Evolutionary conservation across 305 asterid genomes (phyloP).

Genomic region (Galium porrigens): DNA sequence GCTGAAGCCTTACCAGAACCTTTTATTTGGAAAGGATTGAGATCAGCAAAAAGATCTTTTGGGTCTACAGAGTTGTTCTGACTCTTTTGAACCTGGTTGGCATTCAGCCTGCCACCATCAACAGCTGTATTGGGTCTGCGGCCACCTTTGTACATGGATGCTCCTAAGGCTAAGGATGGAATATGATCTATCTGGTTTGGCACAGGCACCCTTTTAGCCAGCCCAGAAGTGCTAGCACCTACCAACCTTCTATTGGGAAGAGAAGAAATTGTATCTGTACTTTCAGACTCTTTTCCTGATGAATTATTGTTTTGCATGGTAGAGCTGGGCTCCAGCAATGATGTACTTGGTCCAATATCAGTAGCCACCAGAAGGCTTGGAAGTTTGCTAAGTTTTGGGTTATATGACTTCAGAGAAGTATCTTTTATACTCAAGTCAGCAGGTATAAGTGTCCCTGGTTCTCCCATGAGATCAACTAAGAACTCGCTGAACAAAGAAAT

Average conservation of each 20-base stretch:
- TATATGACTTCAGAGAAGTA: constrained; percentile 39
- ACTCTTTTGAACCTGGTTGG: constrained; percentile 55
- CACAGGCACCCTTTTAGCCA: constrained; percentile 29
- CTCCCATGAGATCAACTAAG: constrained; percentile 99
- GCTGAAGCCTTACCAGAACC: constrained; percentile 48
- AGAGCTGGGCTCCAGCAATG: constrained; percentile 26
- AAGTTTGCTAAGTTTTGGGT: constrained; percentile 38
- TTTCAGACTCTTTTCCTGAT: constrained; percentile 28
- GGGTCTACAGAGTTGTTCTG: constrained; percentile 57
- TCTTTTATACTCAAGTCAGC: constrained; percentile 71
- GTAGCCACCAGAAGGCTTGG: constrained; percentile 30
- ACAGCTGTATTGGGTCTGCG: constrained; percentile 59
- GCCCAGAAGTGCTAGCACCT: constrained; percentile 52
- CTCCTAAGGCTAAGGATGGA: constrained; percentile 42
- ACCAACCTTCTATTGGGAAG: constrained; percentile 26
- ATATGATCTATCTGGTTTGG: constrained; percentile 45
- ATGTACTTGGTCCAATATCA: constrained; percentile 23
- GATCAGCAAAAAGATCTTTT: constrained; percentile 76
- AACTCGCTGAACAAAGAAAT: constrained; percentile 59
- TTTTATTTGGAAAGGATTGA: constrained; percentile 82
- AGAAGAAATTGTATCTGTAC: constrained; percentile 29
- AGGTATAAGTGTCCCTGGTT: constrained; percentile 90
- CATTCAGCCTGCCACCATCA: constrained; percentile 52
- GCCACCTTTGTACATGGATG: constrained; percentile 55
- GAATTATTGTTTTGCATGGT: constrained; percentile 27